Evolutionary conservation across 1,139 yeast species (phyloP), one percentile per base, ranked within the genome.

Genomic region (Blastobotrys apis): DNA sequence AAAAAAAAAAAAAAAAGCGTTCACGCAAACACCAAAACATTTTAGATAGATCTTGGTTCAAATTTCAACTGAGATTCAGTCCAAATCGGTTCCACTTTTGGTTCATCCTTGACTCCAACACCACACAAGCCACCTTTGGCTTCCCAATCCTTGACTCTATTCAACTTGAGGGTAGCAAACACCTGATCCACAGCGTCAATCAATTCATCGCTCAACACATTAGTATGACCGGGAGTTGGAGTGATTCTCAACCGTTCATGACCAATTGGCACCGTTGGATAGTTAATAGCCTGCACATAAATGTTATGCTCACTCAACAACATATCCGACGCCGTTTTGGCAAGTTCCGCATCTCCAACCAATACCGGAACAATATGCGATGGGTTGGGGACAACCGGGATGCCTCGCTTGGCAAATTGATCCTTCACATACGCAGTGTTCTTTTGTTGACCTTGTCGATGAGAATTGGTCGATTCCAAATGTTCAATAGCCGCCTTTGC

Each of bases 361-460:
- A 94, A 75, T 39, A 94, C 82, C 6, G 99, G 97, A 36, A 92
- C 94, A 63, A 94, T 92, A 66, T 92, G 99, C 17, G 96, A 85
- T 22, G 98, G 97, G 67, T 92, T 92, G 51, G 97, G 97, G 61
- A 90, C 84, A 39, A 92, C 97, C 15, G 98, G 99, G 53, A 92
- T 81, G 44, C 94, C 97, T 46, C 84, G 67, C 37, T 72, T 68
- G 47, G 73, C 76, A 56, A 92, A 74, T 53, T 77, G 78, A 51
- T 77, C 63, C 70, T 92, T 92, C 56, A 92, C 92, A 62, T 86
- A 87, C 50, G 85, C 75, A 20, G 95, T 88, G 66, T 87, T 84
- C 51, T 71, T 73, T 66, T 92, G 98, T 70, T 90, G 97, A 37
- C 75, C 77, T 51, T 83, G 78, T 65, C 98, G 81, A 67, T 84